Evolutionary conservation across 305 asterid species (phyloP).

Genomic region (Caryopteris hybrid): DNA sequence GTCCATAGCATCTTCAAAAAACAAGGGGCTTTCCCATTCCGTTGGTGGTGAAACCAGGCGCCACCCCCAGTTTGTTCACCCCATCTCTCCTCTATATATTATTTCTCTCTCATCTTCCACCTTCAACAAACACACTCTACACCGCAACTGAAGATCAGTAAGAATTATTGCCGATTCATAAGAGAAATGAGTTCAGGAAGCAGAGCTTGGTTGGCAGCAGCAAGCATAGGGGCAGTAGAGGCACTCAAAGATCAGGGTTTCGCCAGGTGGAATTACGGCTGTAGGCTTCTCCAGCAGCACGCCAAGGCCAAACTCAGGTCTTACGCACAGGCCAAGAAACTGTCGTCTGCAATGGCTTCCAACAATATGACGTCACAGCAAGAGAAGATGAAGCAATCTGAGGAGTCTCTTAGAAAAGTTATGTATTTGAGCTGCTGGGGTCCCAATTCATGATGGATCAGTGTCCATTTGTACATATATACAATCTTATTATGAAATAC

Average conservation of each 20-base stretch:
- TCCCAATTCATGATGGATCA: not conserved
- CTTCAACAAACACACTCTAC: too few relatives aligned
- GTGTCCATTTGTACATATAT: not conserved
- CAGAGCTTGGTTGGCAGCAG: conserved; percentile 41
- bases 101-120: too few relatives aligned
- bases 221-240: conserved; percentile 54
- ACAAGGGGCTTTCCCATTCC: too few relatives aligned
- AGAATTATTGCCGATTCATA: too few relatives aligned
- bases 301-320: conserved; percentile 19
- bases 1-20: too few relatives aligned
- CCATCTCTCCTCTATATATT: too few relatives aligned
- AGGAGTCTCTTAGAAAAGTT: conserved; percentile 31
- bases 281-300: conserved; percentile 31
- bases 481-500: too few relatives aligned
- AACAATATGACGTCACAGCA: not conserved
- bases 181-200: conserved; percentile 23
- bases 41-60: too few relatives aligned
- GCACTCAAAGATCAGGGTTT: conserved; percentile 53
- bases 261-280: conserved; percentile 49
- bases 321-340: conserved; percentile 4
- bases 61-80: too few relatives aligned
- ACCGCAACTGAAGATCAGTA: too few relatives aligned
- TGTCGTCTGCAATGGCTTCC: conserved; percentile 1
- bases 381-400: conserved; percentile 19
- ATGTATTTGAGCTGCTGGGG: conserved; percentile 27